Base-by-base conservation (phyloP, 441 rosid genomes). In the Erodium chrysanthum region DNA sequence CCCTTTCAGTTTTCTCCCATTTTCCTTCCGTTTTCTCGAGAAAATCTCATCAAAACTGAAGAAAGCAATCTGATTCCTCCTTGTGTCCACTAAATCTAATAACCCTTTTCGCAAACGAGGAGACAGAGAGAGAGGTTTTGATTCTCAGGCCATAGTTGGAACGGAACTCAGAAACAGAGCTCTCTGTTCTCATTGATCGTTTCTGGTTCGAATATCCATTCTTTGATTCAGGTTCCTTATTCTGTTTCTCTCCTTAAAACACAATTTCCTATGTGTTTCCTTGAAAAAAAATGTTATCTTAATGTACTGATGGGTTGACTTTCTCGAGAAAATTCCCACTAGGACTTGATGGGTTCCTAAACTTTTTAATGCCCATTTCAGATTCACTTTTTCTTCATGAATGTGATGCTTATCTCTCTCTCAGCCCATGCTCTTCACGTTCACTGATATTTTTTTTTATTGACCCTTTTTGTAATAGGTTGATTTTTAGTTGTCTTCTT, bases 251-350 rank as follows among this genome's bases (percentile, higher is more conserved):
- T 27, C 64, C 35, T 14, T 23, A 5, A 12, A 56, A 58, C 63
- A 15, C 63, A 21, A 58, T 58, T 58, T 58, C 62, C 62, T 27
- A 61, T 61, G 65, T 9, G 27, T 58, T 22, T 58, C 63, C 27
- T n/a, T n/a, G n/a, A n/a, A 0, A 17, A 31, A 61, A 60, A 25
- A 58, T 58, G 27, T 29, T 44, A 27, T 61, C 18, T 27, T 23
- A 25, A 1, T 62, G 35, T 62, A 27, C 17, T 14, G 21, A 23
- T 62, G 17, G 66, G 75, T 78, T 80, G 81, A 78, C 81, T 75
- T 77, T 72, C 59, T 70, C 56, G 66, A 23, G 59, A 79, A 67
- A 60, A 23, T 21, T n/a, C 70, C 73, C 75, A 56, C 27, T 35
- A 6, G 40, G 40, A 35, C 22, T 70, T 72, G 79, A 66, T 40